Evolutionary conservation across 192 early-diverging fungal genomes (phyloP).

Genomic region (Kappamyces sp.): DNA sequence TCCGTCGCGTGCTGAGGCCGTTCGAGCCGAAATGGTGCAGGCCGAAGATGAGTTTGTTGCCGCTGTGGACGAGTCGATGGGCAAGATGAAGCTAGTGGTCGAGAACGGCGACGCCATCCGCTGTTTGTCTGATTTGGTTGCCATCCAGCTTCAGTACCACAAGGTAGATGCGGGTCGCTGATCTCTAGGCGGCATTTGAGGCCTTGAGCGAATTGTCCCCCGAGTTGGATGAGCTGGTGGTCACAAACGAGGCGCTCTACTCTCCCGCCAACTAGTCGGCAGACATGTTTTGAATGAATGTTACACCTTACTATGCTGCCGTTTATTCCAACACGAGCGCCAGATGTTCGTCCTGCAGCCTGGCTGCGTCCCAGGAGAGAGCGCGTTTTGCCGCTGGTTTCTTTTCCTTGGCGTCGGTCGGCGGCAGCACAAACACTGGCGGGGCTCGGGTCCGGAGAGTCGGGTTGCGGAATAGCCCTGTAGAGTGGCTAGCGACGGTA

Average conservation of each 20-base stretch:
- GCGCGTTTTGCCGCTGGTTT: no score
- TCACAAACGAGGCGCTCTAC: conserved; percentile 82
- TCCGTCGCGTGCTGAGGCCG: conserved; percentile 66
- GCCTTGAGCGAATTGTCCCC: conserved; percentile 46
- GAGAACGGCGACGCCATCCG: conserved; percentile 82
- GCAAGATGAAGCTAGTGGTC: conserved; percentile 86
- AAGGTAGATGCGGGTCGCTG: conserved; percentile 61
- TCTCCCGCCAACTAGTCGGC: not conserved
- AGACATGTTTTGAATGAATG: no score
- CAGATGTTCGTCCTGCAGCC: no score
- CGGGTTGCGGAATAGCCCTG: conserved; percentile 37
- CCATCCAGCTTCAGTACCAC: conserved; percentile 78
- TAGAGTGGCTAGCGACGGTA: conserved; percentile 23
- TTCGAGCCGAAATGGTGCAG: conserved; percentile 77
- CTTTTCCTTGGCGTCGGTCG: no score
- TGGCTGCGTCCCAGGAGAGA: no score
- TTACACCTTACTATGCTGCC: no score
- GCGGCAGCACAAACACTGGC: no score
- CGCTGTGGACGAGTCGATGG: conserved; percentile 91
- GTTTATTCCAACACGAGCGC: no score
- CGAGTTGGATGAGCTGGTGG: conserved; percentile 92
- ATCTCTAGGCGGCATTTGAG: conserved; percentile 39
- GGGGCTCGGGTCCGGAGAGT: conserved; percentile 25
- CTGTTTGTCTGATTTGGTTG: conserved; percentile 78
- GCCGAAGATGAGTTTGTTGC: conserved; percentile 95